Base-by-base conservation (phyloP, 2,329 filamentous ascomycete species). In the Sphaceloma murrayae region DNA sequence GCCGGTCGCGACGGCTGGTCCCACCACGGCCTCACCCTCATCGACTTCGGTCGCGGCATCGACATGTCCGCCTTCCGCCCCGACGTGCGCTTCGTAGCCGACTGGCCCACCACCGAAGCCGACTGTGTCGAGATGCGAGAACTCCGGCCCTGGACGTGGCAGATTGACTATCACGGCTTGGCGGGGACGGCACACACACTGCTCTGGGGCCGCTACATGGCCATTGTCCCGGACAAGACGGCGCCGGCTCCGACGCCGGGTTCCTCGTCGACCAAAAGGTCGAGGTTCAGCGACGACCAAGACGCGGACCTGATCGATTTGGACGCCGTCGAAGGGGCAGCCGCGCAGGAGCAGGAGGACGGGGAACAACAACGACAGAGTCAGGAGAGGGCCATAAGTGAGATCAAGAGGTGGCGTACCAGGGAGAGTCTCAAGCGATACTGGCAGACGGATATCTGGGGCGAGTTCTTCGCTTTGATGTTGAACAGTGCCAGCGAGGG, bases 121-220 rank as follows among this genome's bases (percentile, higher is more conserved):
- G 91, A 98, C 64, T 98, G 91, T 62, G 82, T 85, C 13, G 91
- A 98, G 69, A 94, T 96, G 76, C 82, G 88, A 34, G 89, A 98
- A 65, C 76, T 86, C 46, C 75, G 89, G 1, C 87, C 88, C 0
- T 98, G 91, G 91, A 96, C 89, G 1, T 95, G 87, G 69, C 91
- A 98, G 62, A 85, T 95, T 53, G 91, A 98, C 67, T 93, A 96
- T 56, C 85, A 94, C 62, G 91, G 91, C 9, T 73, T 95, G 0
- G 91, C 91, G 0, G 87, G 86, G 3, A 84, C 85, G 17, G 70
- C 96, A 3, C 87, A 98, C 64, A 82, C 78, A 32, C 74, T 98
- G 54, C 74, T 98, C 3, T 98, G 95, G 59, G 89, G 91, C 7
- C 87, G 85, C 58, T 96, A 96, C 64, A 91, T 98, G 55, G 85